phyloP scores from a whole-genome alignment of 371 early-diverging fungal genomes.

The Mortierella sp. region DNA sequence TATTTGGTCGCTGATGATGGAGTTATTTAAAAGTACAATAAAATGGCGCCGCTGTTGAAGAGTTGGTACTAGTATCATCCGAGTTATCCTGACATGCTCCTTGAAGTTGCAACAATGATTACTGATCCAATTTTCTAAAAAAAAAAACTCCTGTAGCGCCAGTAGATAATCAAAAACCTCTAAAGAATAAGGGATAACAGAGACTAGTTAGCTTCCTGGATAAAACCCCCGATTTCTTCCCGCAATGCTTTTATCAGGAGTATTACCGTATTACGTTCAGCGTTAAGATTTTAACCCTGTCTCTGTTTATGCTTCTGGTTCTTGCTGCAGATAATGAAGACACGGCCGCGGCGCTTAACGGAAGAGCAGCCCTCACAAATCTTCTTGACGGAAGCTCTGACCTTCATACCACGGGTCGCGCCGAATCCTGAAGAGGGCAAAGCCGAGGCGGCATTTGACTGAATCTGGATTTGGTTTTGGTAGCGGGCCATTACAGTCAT shows the following conservation, averaged over 20 bases:
- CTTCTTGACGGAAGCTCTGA: slow-evolving; percentile 85
- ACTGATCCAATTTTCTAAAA: neutral
- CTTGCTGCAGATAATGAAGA: slow-evolving; percentile 84
- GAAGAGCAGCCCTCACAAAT: slow-evolving; percentile 85
- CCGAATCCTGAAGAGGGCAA: slow-evolving; percentile 56
- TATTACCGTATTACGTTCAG: too few relatives aligned
- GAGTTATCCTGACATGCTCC: neutral
- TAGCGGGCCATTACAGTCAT: slow-evolving; percentile 25
- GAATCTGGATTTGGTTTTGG: slow-evolving; percentile 28
- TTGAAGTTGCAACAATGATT: neutral
- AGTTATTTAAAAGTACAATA: slow-evolving; percentile 1
- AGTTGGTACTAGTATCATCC: neutral
- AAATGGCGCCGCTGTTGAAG: neutral
- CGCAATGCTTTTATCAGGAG: too few relatives aligned
- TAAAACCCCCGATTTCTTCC: too few relatives aligned
- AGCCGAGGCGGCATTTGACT: slow-evolving; percentile 32
- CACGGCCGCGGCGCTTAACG: slow-evolving; percentile 81
- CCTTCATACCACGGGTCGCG: slow-evolving; percentile 85
- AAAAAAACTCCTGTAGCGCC: neutral
- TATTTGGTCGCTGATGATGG: too few relatives aligned
- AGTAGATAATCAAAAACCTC: too few relatives aligned
- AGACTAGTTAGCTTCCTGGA: too few relatives aligned
- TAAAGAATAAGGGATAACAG: too few relatives aligned
- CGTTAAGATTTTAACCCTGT: slow-evolving; percentile 81
- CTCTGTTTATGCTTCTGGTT: slow-evolving; percentile 89